Evolutionary conservation across 2,329 filamentous ascomycete genomes (phyloP).

Genomic region (Pseudocercospora fijiensis): DNA sequence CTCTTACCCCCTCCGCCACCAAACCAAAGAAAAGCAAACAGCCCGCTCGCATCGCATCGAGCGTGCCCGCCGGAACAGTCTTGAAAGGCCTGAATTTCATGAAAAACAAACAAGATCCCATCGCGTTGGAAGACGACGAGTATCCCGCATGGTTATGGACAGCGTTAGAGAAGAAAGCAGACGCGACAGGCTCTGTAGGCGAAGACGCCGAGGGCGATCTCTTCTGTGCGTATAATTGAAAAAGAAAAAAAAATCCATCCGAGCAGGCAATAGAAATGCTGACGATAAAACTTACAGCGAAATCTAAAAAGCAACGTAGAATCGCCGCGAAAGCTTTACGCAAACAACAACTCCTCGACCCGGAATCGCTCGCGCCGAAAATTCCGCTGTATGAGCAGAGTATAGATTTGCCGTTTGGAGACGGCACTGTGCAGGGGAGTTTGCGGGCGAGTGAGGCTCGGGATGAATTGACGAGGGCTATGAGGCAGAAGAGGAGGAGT

Average conservation of each 20-base stretch:
- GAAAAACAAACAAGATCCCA: constrained; percentile 70
- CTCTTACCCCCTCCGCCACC: constrained; percentile 36
- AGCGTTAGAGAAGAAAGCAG: constrained; percentile 58
- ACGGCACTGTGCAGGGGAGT: constrained; percentile 50
- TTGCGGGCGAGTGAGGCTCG: constrained; percentile 53
- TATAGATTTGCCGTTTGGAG: constrained; percentile 64
- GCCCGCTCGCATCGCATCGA: constrained; percentile 27
- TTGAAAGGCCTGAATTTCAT: constrained; percentile 74
- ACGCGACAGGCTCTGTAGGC: constrained; percentile 46
- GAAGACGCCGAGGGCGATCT: constrained; percentile 66
- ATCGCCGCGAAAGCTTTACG: constrained; percentile 65
- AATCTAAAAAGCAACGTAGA: constrained; percentile 78
- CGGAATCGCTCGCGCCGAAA: constrained; percentile 61
- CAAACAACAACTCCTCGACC: constrained; percentile 64
- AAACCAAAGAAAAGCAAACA: constrained; percentile 32
- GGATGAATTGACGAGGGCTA: constrained; percentile 64
- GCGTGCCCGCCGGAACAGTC: constrained; percentile 65
- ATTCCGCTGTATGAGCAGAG: constrained; percentile 75
- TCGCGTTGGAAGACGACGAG: constrained; percentile 70
- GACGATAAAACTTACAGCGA: constrained; percentile 57
- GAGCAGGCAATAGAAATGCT: too few relatives aligned
- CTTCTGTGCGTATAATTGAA: constrained; percentile 74
- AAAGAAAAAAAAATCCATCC: too few relatives aligned
- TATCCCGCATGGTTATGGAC: constrained; percentile 82
- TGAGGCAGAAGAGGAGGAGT: constrained; percentile 71